Conservation (phyloP, 2,329 filamentous ascomycete genomes). For the Magnaporthales sp. region DNA sequence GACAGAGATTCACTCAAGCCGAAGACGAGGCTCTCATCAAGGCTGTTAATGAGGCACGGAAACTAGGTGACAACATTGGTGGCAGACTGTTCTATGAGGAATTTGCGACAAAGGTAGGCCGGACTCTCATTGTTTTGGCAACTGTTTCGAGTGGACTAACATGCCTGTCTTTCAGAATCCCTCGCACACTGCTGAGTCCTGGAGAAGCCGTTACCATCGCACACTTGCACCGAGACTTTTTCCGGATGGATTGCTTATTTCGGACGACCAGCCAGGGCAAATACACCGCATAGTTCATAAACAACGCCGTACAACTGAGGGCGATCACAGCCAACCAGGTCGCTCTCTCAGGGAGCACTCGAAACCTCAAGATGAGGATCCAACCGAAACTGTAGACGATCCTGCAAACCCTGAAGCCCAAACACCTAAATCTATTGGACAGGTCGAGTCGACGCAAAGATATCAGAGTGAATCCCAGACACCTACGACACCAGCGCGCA, state of each 20-base stretch:
- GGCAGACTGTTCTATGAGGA: conserved; percentile 23
- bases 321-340: not conserved
- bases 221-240: conserved; percentile 3
- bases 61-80: conserved; percentile 1
- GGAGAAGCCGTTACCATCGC: conserved; percentile 17
- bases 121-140: conserved; percentile 13
- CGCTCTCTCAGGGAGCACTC: not conserved
- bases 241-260: conserved; percentile 6
- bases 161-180: conserved; percentile 7
- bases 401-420: not conserved
- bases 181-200: conserved; percentile 20
- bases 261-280: conserved; percentile 1
- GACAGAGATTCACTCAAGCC: conserved; percentile 18
- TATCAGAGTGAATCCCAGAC: not conserved
- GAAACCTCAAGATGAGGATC: not conserved
- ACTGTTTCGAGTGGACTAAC: not conserved
- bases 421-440: not conserved
- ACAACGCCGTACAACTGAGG: not conserved
- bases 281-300: not conserved
- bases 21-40: conserved; percentile 24
- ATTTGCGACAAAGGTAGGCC: conserved; percentile 21
- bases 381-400: not conserved
- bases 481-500: not conserved
- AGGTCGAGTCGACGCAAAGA: not conserved
- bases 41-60: conserved; percentile 14